phyloP scores from a whole-genome alignment of 2,329 filamentous ascomycete species.

The Zasmidium cellare region DNA sequence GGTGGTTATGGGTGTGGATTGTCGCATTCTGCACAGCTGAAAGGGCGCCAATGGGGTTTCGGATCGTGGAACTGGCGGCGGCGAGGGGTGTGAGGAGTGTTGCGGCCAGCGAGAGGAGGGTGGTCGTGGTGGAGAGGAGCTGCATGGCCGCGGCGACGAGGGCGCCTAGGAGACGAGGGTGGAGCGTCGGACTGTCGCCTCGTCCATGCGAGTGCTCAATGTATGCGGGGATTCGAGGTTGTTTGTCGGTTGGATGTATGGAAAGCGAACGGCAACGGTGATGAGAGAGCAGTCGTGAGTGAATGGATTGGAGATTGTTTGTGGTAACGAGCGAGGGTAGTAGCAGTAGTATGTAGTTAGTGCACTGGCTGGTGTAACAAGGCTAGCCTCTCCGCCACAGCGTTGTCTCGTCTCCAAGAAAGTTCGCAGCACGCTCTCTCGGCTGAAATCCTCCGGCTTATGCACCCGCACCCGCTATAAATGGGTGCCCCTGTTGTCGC shows the following conservation, averaged over 20 bases:
- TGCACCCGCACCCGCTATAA: no score
- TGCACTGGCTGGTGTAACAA: no score
- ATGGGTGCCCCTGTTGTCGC: no score
- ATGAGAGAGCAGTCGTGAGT: not conserved
- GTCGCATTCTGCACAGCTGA: constrained; percentile 71
- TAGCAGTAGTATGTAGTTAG: no score
- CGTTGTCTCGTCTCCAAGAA: no score
- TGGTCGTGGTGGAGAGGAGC: constrained; percentile 11
- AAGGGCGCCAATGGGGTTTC: constrained; percentile 76
- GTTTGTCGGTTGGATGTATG: not conserved
- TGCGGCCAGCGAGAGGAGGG: constrained; percentile 22
- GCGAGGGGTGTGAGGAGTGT: constrained; percentile 22
- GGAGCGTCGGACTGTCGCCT: not conserved
- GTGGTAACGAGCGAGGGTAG: no score
- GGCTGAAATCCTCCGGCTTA: no score
- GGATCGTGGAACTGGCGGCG: constrained; percentile 58
- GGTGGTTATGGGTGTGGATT: constrained; percentile 76
- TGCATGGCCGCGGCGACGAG: constrained; percentile 18
- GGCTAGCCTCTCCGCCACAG: no score
- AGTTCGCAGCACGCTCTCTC: no score
- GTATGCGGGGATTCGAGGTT: not conserved
- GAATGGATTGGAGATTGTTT: not conserved
- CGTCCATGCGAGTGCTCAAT: not conserved
- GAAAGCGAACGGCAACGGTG: not conserved
- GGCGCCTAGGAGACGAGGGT: not conserved